Percentiles rank a stretch among this genome's conserved stretches.
Conservation (phyloP, 176 grass and related monocot species). For the Avena sativa region DNA sequence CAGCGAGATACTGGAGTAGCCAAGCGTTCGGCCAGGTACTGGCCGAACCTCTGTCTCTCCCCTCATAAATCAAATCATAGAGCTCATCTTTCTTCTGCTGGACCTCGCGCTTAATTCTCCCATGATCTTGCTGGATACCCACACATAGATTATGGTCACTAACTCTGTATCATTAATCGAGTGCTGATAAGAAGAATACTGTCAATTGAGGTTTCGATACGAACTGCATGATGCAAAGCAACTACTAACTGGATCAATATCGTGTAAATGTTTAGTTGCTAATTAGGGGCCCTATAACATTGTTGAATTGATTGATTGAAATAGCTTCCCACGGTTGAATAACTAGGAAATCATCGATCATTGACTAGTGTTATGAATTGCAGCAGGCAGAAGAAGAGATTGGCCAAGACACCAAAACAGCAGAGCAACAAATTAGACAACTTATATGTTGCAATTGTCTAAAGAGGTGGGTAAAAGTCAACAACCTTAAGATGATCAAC, state of each 20-base stretch:
- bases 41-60: background rate
- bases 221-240: background rate
- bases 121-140: background rate
- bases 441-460: background rate
- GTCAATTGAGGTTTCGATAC: background rate
- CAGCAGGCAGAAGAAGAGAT: background rate
- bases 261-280: background rate
- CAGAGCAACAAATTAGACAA: background rate
- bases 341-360: background rate
- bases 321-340: background rate
- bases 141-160: background rate
- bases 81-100: constrained; percentile 3
- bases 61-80: background rate
- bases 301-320: background rate
- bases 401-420: background rate
- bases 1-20: background rate
- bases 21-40: background rate
- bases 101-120: background rate
- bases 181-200: background rate
- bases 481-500: background rate
- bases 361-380: background rate
- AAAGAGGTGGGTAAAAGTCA: background rate
- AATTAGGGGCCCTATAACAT: background rate
- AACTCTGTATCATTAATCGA: background rate
- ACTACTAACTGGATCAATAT: background rate